phyloP scores from a whole-genome alignment of 768 basidiomycete species.

The Xanthoconium stramineum region DNA sequence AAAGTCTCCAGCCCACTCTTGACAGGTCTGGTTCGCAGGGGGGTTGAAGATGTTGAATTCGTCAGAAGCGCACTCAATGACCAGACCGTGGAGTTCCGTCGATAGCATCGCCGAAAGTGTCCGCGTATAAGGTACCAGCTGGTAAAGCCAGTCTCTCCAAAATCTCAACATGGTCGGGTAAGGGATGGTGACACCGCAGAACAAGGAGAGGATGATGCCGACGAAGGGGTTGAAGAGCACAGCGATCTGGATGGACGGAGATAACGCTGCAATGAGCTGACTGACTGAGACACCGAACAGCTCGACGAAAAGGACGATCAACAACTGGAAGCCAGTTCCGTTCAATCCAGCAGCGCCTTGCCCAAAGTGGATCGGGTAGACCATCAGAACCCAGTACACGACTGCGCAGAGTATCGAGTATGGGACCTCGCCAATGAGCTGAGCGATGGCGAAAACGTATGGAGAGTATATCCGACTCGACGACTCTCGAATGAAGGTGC shows the following conservation, averaged over 20 bases:
- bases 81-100: slow-evolving; percentile 71
- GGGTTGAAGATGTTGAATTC: slow-evolving; percentile 76
- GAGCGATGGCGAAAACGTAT: slow-evolving; percentile 79
- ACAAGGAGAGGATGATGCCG: slow-evolving; percentile 57
- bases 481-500: slow-evolving; percentile 52
- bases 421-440: slow-evolving; percentile 79
- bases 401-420: slow-evolving; percentile 67
- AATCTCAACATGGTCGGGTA: slow-evolving; percentile 59
- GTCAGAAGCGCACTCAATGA: slow-evolving; percentile 57
- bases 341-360: slow-evolving; percentile 56
- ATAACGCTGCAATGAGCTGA: slow-evolving; percentile 70
- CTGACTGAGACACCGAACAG: slow-evolving; percentile 71
- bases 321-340: slow-evolving; percentile 69
- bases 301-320: slow-evolving; percentile 70
- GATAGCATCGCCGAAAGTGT: slow-evolving; percentile 69
- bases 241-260: slow-evolving; percentile 75
- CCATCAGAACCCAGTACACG: slow-evolving; percentile 75
- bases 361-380: slow-evolving; percentile 67
- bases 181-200: slow-evolving; percentile 81
- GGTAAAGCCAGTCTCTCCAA: slow-evolving; percentile 80
- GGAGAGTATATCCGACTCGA: slow-evolving; percentile 86
- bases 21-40: slow-evolving; percentile 71
- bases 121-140: slow-evolving; percentile 68
- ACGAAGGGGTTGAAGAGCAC: slow-evolving; percentile 81
- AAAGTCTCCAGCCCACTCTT: slow-evolving; percentile 67